These are phyloP conservation scores for Codiaeum variegatum DNA, from an alignment of 441 rosid genomes.

Conservation along the genomic window DNA sequence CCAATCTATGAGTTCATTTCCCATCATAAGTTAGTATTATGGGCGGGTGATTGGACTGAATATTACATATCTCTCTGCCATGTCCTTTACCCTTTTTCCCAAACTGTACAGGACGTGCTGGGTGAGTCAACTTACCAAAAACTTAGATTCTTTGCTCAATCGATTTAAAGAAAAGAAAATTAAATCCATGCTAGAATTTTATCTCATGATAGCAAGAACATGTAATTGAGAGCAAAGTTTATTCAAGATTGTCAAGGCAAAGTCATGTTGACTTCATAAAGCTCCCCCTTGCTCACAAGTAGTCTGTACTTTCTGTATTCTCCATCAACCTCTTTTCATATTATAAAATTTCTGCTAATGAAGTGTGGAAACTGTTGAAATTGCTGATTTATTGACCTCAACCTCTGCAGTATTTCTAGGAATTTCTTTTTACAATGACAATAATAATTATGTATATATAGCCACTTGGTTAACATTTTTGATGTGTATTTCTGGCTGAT, in stretches of 20 bases:
- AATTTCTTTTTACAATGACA: constrained; percentile 2
- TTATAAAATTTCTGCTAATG: not conserved
- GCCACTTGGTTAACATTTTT: not conserved
- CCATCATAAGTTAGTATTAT: not conserved
- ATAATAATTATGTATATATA: not conserved
- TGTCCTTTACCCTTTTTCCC: not conserved
- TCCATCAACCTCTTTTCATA: not conserved
- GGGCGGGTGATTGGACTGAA: not conserved
- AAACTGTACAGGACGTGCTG: not conserved
- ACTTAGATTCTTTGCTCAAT: not conserved
- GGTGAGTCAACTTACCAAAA: not conserved
- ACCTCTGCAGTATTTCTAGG: not conserved
- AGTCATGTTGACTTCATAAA: not conserved
- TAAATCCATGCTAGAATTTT: not conserved
- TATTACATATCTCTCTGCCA: not conserved
- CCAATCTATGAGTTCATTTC: not conserved
- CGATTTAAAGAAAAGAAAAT: not conserved
- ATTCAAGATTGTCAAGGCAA: not conserved
- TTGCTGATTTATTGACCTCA: not conserved
- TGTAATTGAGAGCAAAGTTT: not conserved
- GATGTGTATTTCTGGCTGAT: not conserved
- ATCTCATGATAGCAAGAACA: not conserved
- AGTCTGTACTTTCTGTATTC: not conserved
- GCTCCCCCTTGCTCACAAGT: not conserved
- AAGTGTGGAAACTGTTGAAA: not conserved